These are phyloP conservation scores for Rhipidocladum racemiflorum DNA, from an alignment of 176 grass and related monocot species.

Conservation along the genomic window DNA sequence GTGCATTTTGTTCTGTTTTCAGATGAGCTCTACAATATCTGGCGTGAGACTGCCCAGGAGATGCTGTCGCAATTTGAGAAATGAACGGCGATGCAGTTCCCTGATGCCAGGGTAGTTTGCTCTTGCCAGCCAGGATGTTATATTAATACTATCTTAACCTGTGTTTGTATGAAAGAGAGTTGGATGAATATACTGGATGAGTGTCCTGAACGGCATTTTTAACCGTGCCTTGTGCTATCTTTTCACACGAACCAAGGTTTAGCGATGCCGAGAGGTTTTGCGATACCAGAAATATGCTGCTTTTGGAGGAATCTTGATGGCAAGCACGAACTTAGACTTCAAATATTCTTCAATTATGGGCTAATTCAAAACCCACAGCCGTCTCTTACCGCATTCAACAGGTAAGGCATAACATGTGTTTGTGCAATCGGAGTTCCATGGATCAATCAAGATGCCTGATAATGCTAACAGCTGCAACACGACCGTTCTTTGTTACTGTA, in stretches of 20 bases:
- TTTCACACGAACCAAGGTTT: conserved; percentile 17
- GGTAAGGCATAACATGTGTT: neutral
- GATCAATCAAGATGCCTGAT: neutral
- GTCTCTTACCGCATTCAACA: neutral
- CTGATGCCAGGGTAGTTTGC: neutral
- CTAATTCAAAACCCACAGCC: neutral
- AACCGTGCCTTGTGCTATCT: neutral
- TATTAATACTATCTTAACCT: neutral
- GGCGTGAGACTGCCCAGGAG: conserved; percentile 66
- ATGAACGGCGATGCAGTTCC: neutral
- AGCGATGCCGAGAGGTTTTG: neutral
- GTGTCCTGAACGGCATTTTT: neutral
- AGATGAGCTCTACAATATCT: conserved; percentile 58
- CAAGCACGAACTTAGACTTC: neutral
- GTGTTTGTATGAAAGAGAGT: neutral
- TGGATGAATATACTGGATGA: neutral
- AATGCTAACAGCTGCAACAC: neutral
- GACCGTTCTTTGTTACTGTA: neutral
- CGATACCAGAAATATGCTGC: neutral
- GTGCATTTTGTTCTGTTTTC: conserved; percentile 91
- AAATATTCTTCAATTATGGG: no score
- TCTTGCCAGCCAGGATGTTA: neutral
- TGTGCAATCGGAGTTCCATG: neutral
- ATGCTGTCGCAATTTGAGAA: conserved; percentile 36
- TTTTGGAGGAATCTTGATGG: neutral